These are phyloP conservation scores for Pleurotus giganteus DNA, from an alignment of 768 basidiomycete species.

Conservation along the genomic window DNA sequence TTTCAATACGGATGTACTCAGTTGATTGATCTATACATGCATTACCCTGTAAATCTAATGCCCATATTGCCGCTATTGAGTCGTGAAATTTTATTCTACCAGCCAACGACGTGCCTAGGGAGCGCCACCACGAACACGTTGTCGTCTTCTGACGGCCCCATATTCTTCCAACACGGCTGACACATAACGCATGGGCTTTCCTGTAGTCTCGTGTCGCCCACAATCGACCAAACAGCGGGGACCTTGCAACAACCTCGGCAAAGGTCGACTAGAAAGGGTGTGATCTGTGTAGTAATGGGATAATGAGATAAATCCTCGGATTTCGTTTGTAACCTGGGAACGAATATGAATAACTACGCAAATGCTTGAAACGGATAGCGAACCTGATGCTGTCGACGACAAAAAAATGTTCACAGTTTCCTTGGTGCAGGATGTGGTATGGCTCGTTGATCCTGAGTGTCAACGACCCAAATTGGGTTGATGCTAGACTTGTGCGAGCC, in stretches of 20 bases:
- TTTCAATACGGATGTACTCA: conserved; percentile 2
- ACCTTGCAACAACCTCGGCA: conserved; percentile 72
- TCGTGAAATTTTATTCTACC: conserved; percentile 17
- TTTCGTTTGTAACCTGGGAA: conserved; percentile 52
- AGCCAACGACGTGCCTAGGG: conserved; percentile 40
- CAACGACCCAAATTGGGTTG: conserved; percentile 53
- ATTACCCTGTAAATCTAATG: neutral
- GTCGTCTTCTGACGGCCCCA: conserved; percentile 53
- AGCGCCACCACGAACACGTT: conserved; percentile 53
- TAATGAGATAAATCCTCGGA: conserved; percentile 58
- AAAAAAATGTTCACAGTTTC: conserved; percentile 80
- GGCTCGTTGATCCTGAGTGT: conserved; percentile 67
- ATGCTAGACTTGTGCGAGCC: conserved; percentile 40
- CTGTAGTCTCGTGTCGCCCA: conserved; percentile 70
- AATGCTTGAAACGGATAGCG: conserved; percentile 2
- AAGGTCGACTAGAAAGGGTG: conserved; percentile 56
- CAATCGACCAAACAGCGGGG: conserved; percentile 65
- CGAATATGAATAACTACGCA: neutral
- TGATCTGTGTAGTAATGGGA: conserved; percentile 65
- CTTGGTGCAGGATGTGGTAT: conserved; percentile 80
- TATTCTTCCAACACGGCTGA: conserved; percentile 66
- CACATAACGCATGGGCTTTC: conserved; percentile 80
- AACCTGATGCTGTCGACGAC: conserved; percentile 74
- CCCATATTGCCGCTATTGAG: neutral
- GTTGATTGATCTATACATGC: neutral